Conservation (phyloP, 2,329 filamentous ascomycete species). For the Tolypocladium endophyticum region DNA sequence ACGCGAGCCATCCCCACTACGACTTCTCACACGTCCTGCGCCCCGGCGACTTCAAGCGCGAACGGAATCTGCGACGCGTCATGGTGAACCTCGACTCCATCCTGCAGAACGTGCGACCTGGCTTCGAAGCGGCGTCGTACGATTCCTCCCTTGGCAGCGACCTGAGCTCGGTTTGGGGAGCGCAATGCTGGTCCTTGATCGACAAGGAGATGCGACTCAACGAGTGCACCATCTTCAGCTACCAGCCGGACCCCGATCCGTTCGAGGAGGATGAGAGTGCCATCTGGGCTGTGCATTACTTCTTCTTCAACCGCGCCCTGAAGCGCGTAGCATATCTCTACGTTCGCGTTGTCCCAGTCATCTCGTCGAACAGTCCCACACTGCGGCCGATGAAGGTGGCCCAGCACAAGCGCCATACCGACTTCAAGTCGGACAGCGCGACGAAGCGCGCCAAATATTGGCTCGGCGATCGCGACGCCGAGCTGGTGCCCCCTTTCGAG, state of each 20-base stretch:
- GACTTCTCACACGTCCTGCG: constrained; percentile 91
- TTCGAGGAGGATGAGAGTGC: constrained; percentile 87
- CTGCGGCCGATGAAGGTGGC: constrained; percentile 22
- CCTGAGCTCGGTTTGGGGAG: constrained; percentile 64
- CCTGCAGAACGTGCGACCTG: constrained; percentile 73
- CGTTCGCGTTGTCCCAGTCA: constrained; percentile 74
- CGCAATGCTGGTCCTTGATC: constrained; percentile 82
- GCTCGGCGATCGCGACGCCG: constrained; percentile 59
- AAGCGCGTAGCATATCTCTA: constrained; percentile 95
- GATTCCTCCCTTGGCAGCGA: constrained; percentile 29
- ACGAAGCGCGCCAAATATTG: constrained; percentile 77
- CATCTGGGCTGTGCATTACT: constrained; percentile 93
- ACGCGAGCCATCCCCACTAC: constrained; percentile 84
- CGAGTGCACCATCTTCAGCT: constrained; percentile 83
- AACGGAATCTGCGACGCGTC: constrained; percentile 67
- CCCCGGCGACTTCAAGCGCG: constrained; percentile 80
- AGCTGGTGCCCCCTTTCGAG: constrained; percentile 32
- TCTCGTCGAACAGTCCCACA: constrained; percentile 51
- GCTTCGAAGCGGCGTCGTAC: constrained; percentile 34
- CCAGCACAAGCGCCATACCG: constrained; percentile 14
- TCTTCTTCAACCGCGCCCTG: constrained; percentile 89
- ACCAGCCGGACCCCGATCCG: constrained; percentile 79
- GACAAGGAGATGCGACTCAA: constrained; percentile 91
- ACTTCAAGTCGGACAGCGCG: constrained; percentile 23
- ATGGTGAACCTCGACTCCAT: constrained; percentile 85